These are phyloP conservation scores for Rhynchospora tenuis DNA, from an alignment of 176 grass and related monocot species.

Conservation along the genomic window DNA sequence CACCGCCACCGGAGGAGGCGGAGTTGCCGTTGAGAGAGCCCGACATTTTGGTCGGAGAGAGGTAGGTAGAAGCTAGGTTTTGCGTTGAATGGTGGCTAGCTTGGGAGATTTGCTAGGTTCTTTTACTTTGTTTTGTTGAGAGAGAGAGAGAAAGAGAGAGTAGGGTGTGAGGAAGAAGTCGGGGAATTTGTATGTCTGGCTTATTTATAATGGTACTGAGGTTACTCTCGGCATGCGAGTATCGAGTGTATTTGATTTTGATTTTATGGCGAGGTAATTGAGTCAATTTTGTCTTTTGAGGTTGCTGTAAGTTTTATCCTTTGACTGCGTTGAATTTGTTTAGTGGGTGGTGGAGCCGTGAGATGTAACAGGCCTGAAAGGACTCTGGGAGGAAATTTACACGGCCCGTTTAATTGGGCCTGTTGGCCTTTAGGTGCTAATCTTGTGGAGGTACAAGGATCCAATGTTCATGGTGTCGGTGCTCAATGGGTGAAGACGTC, in stretches of 20 bases:
- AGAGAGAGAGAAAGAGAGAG: not conserved
- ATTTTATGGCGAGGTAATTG: not conserved
- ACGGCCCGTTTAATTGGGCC: not conserved
- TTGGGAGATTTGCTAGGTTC: not conserved
- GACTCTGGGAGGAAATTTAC: not conserved
- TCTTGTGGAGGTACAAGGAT: no score
- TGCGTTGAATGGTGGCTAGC: not conserved
- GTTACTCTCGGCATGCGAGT: not conserved
- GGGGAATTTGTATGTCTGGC: constrained; percentile 25
- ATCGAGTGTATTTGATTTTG: not conserved
- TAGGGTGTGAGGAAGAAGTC: constrained; percentile 3
- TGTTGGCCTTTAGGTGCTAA: not conserved
- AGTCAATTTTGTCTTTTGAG: constrained; percentile 3
- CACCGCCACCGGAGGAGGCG: constrained; percentile 16
- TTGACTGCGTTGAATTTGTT: not conserved
- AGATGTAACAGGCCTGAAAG: not conserved
- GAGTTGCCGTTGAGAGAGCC: constrained; percentile 18
- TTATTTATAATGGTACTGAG: constrained; percentile 28
- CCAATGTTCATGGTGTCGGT: no score
- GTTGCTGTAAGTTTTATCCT: not conserved
- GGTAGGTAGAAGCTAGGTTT: constrained; percentile 2
- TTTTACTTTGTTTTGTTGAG: not conserved
- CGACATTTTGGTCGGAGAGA: not conserved
- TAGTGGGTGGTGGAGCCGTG: not conserved
- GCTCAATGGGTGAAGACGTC: no score